Conservation (phyloP, 257 asterid species). For the Scutellaria minor region DNA sequence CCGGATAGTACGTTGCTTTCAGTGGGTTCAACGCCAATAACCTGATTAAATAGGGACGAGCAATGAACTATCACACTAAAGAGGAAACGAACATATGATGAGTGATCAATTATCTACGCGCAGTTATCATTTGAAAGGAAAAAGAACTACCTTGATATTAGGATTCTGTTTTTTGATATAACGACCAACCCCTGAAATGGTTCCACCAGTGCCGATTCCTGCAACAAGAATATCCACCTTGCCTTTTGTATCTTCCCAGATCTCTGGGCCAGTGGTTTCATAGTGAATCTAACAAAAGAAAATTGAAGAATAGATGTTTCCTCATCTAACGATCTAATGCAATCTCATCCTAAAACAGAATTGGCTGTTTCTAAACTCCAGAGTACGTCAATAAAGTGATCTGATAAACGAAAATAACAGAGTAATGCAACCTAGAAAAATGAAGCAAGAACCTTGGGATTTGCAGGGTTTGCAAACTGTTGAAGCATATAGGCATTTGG, state of each 20-base stretch:
- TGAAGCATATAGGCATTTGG: conserved; percentile 85
- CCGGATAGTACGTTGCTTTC: conserved; percentile 91
- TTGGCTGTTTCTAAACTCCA: too few relatives aligned
- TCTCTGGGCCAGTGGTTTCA: conserved; percentile 98
- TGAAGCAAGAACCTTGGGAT: conserved; percentile 70
- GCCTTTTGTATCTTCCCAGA: conserved; percentile 97
- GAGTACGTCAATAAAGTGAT: not conserved
- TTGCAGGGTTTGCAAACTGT: conserved; percentile 93
- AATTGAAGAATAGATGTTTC: conserved; percentile 43
- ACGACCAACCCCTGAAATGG: conserved; percentile 85
- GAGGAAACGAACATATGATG: conserved; percentile 10
- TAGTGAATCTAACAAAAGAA: conserved; percentile 65
- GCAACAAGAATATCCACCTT: conserved; percentile 92
- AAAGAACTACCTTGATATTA: conserved; percentile 62
- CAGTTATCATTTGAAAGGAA: conserved; percentile 15
- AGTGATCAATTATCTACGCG: not conserved
- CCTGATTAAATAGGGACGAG: conserved; percentile 45
- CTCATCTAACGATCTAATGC: not conserved
- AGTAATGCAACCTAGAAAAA: not conserved
- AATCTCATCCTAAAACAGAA: not conserved
- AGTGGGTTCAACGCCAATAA: conserved; percentile 89
- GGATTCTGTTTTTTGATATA: conserved; percentile 77
- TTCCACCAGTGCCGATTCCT: conserved; percentile 99
- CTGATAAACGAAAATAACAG: not conserved
- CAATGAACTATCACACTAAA: conserved; percentile 23